Evolutionary conservation across 140 eudicot genomes (phyloP).

Genomic region (Erigeron philadelphicus): DNA sequence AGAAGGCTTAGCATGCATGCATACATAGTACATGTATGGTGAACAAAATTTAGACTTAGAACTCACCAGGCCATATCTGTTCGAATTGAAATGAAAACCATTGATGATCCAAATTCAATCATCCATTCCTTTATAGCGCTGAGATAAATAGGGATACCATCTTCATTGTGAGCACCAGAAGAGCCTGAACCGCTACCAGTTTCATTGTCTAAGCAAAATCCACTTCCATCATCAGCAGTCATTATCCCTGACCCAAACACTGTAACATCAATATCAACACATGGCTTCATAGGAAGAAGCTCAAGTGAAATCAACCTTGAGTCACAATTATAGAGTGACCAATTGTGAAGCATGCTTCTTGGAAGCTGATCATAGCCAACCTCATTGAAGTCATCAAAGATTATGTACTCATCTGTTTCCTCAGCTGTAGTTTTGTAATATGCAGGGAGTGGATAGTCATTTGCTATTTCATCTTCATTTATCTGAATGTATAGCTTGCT

Average conservation of each 20-base stretch:
- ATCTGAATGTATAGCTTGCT: slow-evolving; percentile 76
- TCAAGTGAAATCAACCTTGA: slow-evolving; percentile 83
- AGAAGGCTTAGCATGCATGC: too few species aligned
- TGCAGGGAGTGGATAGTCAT: slow-evolving; percentile 94
- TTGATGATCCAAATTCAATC: slow-evolving; percentile 91
- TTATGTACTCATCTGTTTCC: slow-evolving; percentile 85
- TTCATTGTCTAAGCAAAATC: slow-evolving; percentile 69
- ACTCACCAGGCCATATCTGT: slow-evolving; percentile 95
- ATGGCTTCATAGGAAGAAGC: slow-evolving; percentile 94
- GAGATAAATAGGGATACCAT: slow-evolving; percentile 77
- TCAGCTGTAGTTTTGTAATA: slow-evolving; percentile 56
- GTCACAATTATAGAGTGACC: slow-evolving; percentile 96
- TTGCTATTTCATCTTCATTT: slow-evolving; percentile 96
- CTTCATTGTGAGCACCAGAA: slow-evolving; percentile 41
- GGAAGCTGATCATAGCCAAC: slow-evolving; percentile 65
- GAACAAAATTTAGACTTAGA: neutral
- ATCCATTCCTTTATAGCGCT: slow-evolving; percentile 99
- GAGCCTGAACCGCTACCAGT: slow-evolving; percentile 41
- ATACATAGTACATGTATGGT: too few species aligned
- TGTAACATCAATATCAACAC: slow-evolving; percentile 92
- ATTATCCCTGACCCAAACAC: slow-evolving; percentile 86
- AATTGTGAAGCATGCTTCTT: slow-evolving; percentile 82
- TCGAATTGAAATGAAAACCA: slow-evolving; percentile 80
- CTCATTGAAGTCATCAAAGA: slow-evolving; percentile 58
- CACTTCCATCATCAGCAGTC: slow-evolving; percentile 94